Percentiles rank a stretch among this genome's conserved stretches.
phyloP scores from a whole-genome alignment of 345 rosid genomes.

The Syzygium aromaticum region DNA sequence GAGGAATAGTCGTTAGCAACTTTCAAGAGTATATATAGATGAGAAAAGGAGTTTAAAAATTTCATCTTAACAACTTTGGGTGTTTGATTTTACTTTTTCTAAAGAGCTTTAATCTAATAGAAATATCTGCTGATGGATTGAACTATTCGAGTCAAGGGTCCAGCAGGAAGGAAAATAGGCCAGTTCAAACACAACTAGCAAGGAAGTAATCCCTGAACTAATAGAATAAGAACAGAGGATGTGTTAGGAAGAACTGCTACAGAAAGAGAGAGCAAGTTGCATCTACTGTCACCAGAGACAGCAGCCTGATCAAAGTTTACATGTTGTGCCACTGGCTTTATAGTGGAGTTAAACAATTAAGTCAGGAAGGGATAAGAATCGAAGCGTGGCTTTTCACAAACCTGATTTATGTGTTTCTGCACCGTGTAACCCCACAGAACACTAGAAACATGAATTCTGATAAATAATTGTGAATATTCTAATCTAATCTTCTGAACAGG shows the following conservation, averaged over 20 bases:
- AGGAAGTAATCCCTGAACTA: not conserved
- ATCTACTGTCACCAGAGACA: not conserved
- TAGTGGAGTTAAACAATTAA: not conserved
- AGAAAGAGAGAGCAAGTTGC: not conserved
- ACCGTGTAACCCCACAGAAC: not conserved
- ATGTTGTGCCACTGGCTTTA: not conserved
- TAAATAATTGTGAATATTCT: not conserved
- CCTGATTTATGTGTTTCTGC: not conserved
- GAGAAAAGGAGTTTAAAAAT: not conserved
- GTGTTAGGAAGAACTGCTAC: not conserved
- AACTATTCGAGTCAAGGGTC: not conserved
- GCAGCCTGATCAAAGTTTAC: not conserved
- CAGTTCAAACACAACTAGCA: not conserved
- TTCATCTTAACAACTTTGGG: not conserved
- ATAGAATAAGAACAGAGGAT: not conserved
- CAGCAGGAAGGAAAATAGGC: not conserved
- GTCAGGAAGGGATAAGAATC: not conserved
- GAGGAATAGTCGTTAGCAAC: not conserved
- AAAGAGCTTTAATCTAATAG: not conserved
- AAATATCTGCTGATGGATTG: not conserved
- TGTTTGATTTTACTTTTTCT: not conserved
- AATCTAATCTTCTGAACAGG: conserved; percentile 7
- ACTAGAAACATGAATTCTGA: not conserved
- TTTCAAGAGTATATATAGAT: not conserved
- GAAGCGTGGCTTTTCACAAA: not conserved